Conservation (phyloP, 1,139 yeast genomes). For the Hanseniaspora sp. region DNA sequence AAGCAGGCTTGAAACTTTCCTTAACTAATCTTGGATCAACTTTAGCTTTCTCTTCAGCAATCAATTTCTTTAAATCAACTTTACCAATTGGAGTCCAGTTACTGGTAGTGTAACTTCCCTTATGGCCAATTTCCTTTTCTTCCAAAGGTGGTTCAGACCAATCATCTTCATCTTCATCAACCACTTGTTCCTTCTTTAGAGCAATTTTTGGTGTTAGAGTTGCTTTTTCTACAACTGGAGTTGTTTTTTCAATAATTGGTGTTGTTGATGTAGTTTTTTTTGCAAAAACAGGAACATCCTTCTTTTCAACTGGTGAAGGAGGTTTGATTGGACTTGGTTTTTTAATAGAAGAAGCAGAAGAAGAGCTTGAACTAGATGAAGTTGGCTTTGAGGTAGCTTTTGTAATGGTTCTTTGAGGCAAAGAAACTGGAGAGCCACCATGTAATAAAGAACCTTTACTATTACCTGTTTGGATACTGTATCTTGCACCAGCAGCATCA, state of each 20-base stretch:
- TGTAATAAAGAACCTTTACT: constrained; percentile 17
- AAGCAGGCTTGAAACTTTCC: constrained; percentile 2
- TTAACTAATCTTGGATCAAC: constrained; percentile 33
- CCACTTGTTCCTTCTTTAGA: background rate
- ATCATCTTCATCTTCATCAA: constrained; percentile 38
- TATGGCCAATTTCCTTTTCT: constrained; percentile 55
- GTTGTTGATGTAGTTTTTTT: constrained; percentile 4
- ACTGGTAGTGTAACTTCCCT: constrained; percentile 41
- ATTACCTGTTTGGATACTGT: constrained; percentile 46
- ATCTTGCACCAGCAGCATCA: constrained; percentile 93
- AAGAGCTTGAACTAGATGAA: constrained; percentile 16
- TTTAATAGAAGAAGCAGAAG: constrained; percentile 6
- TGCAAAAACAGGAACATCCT: constrained; percentile 20
- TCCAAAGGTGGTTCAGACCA: constrained; percentile 58
- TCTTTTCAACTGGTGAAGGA: constrained; percentile 17
- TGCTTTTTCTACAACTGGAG: constrained; percentile 10
- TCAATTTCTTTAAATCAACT: constrained; percentile 37
- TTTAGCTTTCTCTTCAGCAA: constrained; percentile 33
- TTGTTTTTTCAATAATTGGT: constrained; percentile 11
- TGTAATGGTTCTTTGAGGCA: constrained; percentile 44
- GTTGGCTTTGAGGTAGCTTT: constrained; percentile 40
- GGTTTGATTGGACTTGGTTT: constrained; percentile 6
- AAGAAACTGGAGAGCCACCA: constrained; percentile 30
- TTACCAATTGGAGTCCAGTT: constrained; percentile 49
- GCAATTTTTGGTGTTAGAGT: constrained; percentile 15